Evolutionary conservation across 1,139 yeast genomes (phyloP).

Genomic region (Yamadazyma atlantica): DNA sequence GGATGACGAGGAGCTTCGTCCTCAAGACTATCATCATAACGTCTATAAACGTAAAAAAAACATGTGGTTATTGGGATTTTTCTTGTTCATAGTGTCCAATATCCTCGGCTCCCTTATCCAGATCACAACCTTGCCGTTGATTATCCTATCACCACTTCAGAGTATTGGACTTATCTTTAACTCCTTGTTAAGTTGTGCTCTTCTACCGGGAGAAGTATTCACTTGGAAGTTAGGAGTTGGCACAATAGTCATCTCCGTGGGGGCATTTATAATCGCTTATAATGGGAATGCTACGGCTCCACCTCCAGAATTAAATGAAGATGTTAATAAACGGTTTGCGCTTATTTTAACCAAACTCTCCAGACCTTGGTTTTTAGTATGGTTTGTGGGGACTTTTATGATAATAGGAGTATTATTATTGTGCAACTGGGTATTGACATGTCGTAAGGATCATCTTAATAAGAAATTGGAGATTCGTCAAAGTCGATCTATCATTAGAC

Average conservation of each 20-base stretch:
- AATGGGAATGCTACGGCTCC: conserved; percentile 48
- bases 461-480: conserved; percentile 13
- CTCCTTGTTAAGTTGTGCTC: conserved; percentile 64
- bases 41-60: conserved; percentile 49
- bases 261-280: conserved; percentile 80
- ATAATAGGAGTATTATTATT: conserved; percentile 25
- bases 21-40: conserved; percentile 24
- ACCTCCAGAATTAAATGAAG: conserved; percentile 15
- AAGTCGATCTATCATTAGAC: conserved; percentile 10
- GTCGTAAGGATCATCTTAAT: conserved; percentile 14
- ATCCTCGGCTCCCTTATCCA: conserved; percentile 82
- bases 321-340: conserved; percentile 27
- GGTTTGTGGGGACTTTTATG: conserved; percentile 41
- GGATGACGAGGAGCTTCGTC: conserved; percentile 16
- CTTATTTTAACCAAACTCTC: conserved; percentile 26
- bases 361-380: conserved; percentile 29
- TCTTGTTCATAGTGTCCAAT: conserved; percentile 70
- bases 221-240: conserved; percentile 60
- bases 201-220: conserved; percentile 68
- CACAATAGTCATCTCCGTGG: conserved; percentile 65
- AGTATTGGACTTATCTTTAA: conserved; percentile 87
- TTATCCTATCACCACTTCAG: conserved; percentile 78
- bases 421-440: conserved; percentile 20
- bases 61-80: conserved; percentile 76
- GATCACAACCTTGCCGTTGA: conserved; percentile 78